These are phyloP conservation scores for Porphyra umbilicalis DNA, from an alignment of 31 red algal genomes.

Conservation along the genomic window DNA sequence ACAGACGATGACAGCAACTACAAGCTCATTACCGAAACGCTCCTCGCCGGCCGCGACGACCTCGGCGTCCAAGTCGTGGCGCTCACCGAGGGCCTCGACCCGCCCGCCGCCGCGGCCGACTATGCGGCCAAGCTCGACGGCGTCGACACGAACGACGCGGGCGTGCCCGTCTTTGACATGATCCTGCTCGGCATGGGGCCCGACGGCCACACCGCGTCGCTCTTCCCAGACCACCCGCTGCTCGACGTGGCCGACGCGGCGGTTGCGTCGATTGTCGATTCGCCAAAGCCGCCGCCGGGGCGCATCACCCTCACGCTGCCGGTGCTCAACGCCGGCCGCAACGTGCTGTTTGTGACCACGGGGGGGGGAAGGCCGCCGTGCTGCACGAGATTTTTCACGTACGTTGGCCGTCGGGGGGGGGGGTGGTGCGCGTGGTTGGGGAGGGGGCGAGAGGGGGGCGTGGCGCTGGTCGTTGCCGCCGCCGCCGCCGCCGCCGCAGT, in stretches of 20 bases:
- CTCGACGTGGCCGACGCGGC: conserved; percentile 25
- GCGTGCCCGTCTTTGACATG: conserved; percentile 35
- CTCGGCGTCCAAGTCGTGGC: not conserved
- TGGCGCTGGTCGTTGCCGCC: too few relatives aligned
- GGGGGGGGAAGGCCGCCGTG: conserved; percentile 59
- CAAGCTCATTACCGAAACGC: conserved; percentile 12
- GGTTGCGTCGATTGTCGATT: conserved; percentile 45
- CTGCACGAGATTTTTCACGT: conserved; percentile 66
- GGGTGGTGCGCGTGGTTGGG: not conserved
- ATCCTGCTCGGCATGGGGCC: conserved; percentile 79
- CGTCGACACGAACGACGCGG: conserved; percentile 22
- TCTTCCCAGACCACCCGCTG: conserved; percentile 63
- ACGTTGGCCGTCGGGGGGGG: conserved; percentile 11
- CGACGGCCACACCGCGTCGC: conserved; percentile 89
- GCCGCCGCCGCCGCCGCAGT: too few relatives aligned
- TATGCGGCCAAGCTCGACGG: conserved; percentile 25
- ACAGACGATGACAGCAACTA: conserved; percentile 73
- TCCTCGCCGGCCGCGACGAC: conserved; percentile 11
- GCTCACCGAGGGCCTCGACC: conserved; percentile 34
- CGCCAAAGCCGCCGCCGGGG: conserved; percentile 81
- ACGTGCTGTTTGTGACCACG: conserved; percentile 56
- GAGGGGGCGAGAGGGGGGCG: not conserved
- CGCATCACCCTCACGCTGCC: conserved; percentile 77
- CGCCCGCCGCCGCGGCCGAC: conserved; percentile 34
- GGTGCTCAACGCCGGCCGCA: conserved; percentile 46